A percentile compares a stretch with the other conserved stretches of the same genome.
Evolutionary conservation across 441 rosid species (phyloP).

Genomic region (Populus hybrid): DNA sequence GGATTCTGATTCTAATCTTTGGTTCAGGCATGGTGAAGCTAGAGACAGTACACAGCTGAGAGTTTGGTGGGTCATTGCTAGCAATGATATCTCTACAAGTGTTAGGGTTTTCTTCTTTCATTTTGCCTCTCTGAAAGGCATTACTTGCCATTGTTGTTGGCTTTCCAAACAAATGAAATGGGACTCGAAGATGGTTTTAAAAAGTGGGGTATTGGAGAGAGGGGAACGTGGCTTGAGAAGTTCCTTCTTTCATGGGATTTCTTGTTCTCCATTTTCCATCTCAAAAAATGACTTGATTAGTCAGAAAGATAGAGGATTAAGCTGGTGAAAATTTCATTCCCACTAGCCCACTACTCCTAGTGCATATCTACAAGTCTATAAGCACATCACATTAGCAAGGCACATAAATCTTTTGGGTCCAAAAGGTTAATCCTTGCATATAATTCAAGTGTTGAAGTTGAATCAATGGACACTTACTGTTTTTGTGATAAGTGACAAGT

Average conservation of each 20-base stretch:
- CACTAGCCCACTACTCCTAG: neutral
- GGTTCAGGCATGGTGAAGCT: constrained; percentile 15
- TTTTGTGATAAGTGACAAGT: neutral
- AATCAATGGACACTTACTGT: neutral
- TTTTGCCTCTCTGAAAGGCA: neutral
- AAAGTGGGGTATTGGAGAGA: neutral
- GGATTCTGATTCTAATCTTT: constrained; percentile 26
- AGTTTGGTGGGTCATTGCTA: neutral
- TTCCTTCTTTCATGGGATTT: constrained; percentile 8
- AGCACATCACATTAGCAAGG: neutral
- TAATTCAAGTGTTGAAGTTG: neutral
- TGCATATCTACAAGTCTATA: neutral
- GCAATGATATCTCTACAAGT: constrained; percentile 1
- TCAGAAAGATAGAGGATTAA: neutral
- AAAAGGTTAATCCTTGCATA: neutral
- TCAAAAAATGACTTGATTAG: neutral
- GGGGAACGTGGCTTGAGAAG: constrained; percentile 14
- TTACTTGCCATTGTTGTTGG: constrained; percentile 8
- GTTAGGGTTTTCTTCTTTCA: neutral
- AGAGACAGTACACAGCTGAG: constrained; percentile 8
- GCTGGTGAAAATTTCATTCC: neutral
- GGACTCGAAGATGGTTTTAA: neutral
- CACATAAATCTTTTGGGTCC: neutral
- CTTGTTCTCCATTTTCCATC: neutral
- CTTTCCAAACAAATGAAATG: neutral